Base-by-base conservation (phyloP, 495 filamentous ascomycete species). In the Aspergillus haitiensis region DNA sequence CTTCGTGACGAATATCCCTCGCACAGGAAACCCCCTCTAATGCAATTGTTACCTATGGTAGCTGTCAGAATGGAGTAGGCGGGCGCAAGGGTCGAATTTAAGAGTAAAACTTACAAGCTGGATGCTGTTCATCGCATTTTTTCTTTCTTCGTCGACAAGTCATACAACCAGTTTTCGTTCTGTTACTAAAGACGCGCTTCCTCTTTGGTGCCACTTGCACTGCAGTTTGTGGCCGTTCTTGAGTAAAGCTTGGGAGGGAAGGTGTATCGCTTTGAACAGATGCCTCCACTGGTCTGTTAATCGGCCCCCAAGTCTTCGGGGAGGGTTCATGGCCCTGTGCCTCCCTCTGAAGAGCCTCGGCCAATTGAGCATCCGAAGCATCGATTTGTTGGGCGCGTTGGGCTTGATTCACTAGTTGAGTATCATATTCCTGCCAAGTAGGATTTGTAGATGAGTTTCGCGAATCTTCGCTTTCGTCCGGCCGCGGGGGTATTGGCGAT, bases 141-240 rank as follows among this genome's bases (percentile, higher is more conserved):
- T 98, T 98, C 83, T 98, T 98, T 48, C 94, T 84, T 64, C 87
- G 84, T 55, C 94, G 82, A 71, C 94, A 98, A 32, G 94, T 98
- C 77, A 97, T 89, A 70, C 94, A 98, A 15, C 94, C 94, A 35
- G 94, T 97, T 77, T 98, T 98, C 15, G 94, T 98, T 55, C 94
- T 84, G 71, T 97, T 97, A 72, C 91, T 96, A 69, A 98, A 98
- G 66, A 95, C 80, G 27, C 91, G 85, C 69, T 96, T 96, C 64
- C 91, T 80, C 69, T 91, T 92, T 8, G 86, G 86, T 60, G 90
- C 88, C 10, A 87, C 82, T 72, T 92, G 85, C 16, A 84, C 66
- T 5, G 70, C 60, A n/a, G 65, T 56, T 15, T 72, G 67, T 52
- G 73, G 60, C 13, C 78, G 71, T 16, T 77, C 78, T 21, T 73